These are phyloP conservation scores for Metschnikowia cubensis DNA, from an alignment of 805 yeast genomes.

Conservation along the genomic window DNA sequence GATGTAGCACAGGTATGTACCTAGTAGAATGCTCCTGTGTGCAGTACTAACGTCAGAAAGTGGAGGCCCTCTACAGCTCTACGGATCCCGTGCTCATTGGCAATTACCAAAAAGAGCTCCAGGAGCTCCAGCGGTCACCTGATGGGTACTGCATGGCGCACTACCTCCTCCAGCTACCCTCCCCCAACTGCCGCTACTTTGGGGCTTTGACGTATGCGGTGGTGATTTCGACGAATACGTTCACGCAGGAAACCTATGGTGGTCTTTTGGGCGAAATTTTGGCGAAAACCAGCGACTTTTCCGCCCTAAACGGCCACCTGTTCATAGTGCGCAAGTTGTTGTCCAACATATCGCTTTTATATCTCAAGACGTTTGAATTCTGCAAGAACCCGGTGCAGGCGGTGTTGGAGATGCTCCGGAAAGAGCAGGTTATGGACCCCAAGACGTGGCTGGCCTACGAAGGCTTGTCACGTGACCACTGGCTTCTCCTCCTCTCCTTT, in stretches of 20 bases:
- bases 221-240: conserved; percentile 37
- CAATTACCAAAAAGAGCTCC: conserved; percentile 52
- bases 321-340: conserved; percentile 57
- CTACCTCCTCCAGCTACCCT: conserved; percentile 39
- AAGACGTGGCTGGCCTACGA: neutral
- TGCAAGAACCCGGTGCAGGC: conserved; percentile 41
- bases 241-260: conserved; percentile 12
- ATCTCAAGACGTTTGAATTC: conserved; percentile 30
- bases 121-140: conserved; percentile 51
- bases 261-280: conserved; percentile 8
- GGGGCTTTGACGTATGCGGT: conserved; percentile 82
- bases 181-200: conserved; percentile 58
- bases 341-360: conserved; percentile 50
- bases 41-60: conserved; percentile 20
- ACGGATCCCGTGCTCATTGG: conserved; percentile 36
- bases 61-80: conserved; percentile 44
- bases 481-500: conserved; percentile 25
- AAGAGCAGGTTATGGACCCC: neutral
- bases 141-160: conserved; percentile 59
- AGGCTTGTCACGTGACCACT: conserved; percentile 1
- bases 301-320: conserved; percentile 1
- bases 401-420: neutral
- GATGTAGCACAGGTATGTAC: conserved; percentile 9
- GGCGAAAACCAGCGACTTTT: conserved; percentile 3
- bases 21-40: neutral